A percentile compares a stretch with the other conserved stretches of the same genome.
These are phyloP conservation scores for Talaromyces rugulosus DNA, from an alignment of 2,329 filamentous ascomycete species.

Conservation along the genomic window DNA sequence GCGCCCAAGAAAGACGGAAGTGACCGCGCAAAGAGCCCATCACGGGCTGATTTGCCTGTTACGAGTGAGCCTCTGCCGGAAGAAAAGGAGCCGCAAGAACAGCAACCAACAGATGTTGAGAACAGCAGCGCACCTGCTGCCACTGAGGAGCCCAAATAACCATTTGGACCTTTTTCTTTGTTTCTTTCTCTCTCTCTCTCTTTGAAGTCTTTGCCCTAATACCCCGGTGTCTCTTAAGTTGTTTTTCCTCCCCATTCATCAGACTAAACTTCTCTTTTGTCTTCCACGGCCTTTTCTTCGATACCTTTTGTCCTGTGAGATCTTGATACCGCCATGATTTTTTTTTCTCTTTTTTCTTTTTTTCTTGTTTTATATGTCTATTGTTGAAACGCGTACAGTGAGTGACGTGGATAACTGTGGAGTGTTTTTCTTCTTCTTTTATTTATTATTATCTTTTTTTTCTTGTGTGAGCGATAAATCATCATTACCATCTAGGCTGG, in stretches of 20 bases:
- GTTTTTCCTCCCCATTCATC: not conserved
- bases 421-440: not conserved
- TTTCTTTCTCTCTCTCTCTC: not conserved
- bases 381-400: not conserved
- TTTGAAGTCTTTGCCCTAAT: not conserved
- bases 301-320: slow-evolving; percentile 2
- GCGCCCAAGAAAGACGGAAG: slow-evolving; percentile 52
- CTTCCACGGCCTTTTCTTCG: not conserved
- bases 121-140: not conserved
- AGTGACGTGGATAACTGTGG: not conserved
- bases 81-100: slow-evolving; percentile 2
- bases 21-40: slow-evolving; percentile 50
- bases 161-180: not conserved
- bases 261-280: not conserved
- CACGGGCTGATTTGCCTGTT: slow-evolving; percentile 23
- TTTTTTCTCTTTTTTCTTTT: not conserved
- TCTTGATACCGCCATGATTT: slow-evolving; percentile 1
- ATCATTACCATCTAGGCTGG: not conserved
- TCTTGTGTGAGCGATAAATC: not conserved
- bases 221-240: not conserved
- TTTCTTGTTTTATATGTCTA: not conserved
- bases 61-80: not conserved
- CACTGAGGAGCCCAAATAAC: not conserved
- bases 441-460: not conserved
- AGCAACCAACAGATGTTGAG: not conserved